These are phyloP conservation scores for Cyberlindnera euphorbiiphila DNA, from an alignment of 805 yeast species.

Conservation along the genomic window DNA sequence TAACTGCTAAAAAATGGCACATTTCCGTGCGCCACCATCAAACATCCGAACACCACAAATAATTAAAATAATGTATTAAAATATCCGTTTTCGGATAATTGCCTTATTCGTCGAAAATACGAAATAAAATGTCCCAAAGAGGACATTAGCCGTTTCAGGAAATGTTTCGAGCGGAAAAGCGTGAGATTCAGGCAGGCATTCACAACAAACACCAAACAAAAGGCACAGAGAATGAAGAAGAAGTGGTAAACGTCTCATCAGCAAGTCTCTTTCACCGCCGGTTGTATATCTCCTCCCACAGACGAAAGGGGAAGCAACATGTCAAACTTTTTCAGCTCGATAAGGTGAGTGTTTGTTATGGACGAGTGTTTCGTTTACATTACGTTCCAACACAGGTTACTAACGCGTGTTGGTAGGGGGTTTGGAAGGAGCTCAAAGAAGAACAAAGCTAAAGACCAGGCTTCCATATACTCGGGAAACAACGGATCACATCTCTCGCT, in stretches of 20 bases:
- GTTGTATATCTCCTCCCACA: too few relatives aligned
- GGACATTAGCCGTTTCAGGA: neutral
- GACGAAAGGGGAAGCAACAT: neutral
- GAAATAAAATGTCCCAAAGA: neutral
- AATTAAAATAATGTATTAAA: too few relatives aligned
- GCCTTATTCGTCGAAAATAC: too few relatives aligned
- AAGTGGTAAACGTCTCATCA: too few relatives aligned
- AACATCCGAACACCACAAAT: too few relatives aligned
- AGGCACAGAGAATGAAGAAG: neutral
- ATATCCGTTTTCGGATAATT: too few relatives aligned
- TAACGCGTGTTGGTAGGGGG: constrained; percentile 31
- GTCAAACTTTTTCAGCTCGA: constrained; percentile 18
- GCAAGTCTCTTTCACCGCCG: too few relatives aligned
- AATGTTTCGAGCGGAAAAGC: neutral
- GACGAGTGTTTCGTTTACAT: too few relatives aligned
- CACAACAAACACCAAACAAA: neutral
- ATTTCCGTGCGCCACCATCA: too few relatives aligned
- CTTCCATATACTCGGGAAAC: constrained; percentile 34
- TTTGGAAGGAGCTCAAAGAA: constrained; percentile 56
- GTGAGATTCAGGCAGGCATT: neutral
- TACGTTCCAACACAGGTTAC: too few relatives aligned
- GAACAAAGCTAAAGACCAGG: constrained; percentile 34
- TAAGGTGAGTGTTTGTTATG: constrained; percentile 9
- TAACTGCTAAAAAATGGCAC: too few relatives aligned
- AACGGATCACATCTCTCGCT: constrained; percentile 46